Conservation (phyloP, 192 early-diverging fungal species). For the Coemansia sp. region DNA sequence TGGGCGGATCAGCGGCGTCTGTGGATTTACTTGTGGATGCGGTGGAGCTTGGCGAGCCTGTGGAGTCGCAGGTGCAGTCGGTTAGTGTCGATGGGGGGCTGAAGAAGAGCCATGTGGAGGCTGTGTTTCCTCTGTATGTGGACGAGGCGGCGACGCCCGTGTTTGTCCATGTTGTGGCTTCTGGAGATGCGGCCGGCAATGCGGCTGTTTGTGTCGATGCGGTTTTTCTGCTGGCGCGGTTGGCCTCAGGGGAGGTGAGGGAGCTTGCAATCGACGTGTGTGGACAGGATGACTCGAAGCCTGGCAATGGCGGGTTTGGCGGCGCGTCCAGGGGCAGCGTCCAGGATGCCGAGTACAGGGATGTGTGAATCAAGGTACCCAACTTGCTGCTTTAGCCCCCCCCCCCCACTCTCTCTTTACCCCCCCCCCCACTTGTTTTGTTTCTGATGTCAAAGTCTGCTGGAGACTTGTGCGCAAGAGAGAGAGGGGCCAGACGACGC, state of each 20-base stretch:
- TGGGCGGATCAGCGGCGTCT: neutral
- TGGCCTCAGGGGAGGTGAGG: slow-evolving; percentile 16
- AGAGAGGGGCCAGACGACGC: no score
- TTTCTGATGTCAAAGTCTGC: neutral
- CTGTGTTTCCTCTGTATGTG: slow-evolving; percentile 34
- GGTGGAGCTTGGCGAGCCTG: slow-evolving; percentile 19
- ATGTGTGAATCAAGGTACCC: slow-evolving; percentile 13
- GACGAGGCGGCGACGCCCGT: slow-evolving; percentile 12
- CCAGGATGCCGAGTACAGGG: slow-evolving; percentile 41
- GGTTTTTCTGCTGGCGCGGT: slow-evolving; percentile 6
- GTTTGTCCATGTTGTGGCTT: slow-evolving; percentile 18
- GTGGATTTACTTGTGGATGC: neutral
- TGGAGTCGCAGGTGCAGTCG: slow-evolving; percentile 14
- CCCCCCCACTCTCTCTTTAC: no score
- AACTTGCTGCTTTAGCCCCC: no score
- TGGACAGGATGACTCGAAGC: neutral
- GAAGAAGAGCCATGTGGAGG: slow-evolving; percentile 12
- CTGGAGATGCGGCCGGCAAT: neutral
- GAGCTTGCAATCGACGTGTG: slow-evolving; percentile 9
- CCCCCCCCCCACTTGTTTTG: no score
- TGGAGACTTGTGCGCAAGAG: no score
- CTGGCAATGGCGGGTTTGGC: neutral
- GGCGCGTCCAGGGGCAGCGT: neutral
- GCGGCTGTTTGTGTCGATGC: slow-evolving; percentile 5
- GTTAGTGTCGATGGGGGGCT: neutral